These are phyloP conservation scores for Hygrophoropsis aurantiaca DNA, from an alignment of 768 basidiomycete species.

Conservation along the genomic window DNA sequence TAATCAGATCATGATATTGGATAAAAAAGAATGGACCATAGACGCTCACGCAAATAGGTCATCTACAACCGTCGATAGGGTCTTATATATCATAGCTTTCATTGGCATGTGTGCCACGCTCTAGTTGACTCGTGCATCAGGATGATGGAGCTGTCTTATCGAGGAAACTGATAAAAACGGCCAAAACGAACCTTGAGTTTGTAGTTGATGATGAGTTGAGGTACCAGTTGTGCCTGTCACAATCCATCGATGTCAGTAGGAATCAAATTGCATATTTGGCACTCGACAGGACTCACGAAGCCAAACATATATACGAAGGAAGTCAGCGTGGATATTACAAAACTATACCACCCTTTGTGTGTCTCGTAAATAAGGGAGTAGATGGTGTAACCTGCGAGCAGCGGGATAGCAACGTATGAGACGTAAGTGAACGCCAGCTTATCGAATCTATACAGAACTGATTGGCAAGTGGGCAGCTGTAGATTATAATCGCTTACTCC, in stretches of 20 bases:
- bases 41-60: conserved; percentile 82
- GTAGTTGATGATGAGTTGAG: conserved; percentile 94
- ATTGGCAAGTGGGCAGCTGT: not conserved
- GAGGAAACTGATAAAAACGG: conserved; percentile 8
- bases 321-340: conserved; percentile 88
- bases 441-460: conserved; percentile 63
- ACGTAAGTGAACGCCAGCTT: conserved; percentile 94
- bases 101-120: conserved; percentile 98
- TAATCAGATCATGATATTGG: conserved; percentile 10
- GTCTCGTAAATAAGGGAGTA: conserved; percentile 83
- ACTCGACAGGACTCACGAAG: conserved; percentile 87
- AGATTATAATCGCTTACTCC: conserved; percentile 57
- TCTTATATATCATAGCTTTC: conserved; percentile 98
- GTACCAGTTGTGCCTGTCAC: conserved; percentile 76
- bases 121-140: conserved; percentile 39
- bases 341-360: conserved; percentile 95
- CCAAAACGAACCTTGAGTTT: conserved; percentile 75
- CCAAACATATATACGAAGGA: conserved; percentile 97
- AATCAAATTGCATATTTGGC: too few relatives aligned
- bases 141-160: too few relatives aligned
- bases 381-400: conserved; percentile 71
- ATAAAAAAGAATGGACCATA: conserved; percentile 10
- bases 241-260: conserved; percentile 14
- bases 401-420: conserved; percentile 83
- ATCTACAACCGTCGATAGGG: conserved; percentile 86